Conservation (phyloP, 1,284 basidiomycete genomes). For the Austroboletus olivaceoglutinosus region DNA sequence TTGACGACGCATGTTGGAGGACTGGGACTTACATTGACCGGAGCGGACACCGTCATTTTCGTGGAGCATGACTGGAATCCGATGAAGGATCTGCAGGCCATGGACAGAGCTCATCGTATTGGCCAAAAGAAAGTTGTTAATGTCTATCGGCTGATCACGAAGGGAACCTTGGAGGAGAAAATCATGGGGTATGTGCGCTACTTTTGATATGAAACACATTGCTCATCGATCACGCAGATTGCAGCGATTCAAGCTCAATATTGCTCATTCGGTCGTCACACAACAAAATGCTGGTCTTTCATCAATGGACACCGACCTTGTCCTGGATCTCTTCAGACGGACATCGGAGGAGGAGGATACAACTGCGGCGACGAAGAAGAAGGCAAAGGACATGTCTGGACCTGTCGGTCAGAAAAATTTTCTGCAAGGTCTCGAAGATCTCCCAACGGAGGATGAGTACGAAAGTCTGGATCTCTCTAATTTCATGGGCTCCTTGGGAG, state of each 20-base stretch:
- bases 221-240: slow-evolving; percentile 49
- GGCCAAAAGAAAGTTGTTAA: slow-evolving; percentile 99
- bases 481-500: slow-evolving; percentile 77
- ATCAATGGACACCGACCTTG: slow-evolving; percentile 97
- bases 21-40: slow-evolving; percentile 93
- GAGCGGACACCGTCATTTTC: slow-evolving; percentile 99
- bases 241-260: slow-evolving; percentile 98
- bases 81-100: slow-evolving; percentile 99
- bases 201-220: slow-evolving; percentile 6
- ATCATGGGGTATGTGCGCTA: slow-evolving; percentile 88
- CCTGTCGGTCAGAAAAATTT: slow-evolving; percentile 73
- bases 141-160: slow-evolving; percentile 96
- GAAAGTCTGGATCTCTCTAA: slow-evolving; percentile 79
- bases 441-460: slow-evolving; percentile 89
- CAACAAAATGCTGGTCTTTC: slow-evolving; percentile 94
- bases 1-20: slow-evolving; percentile 98
- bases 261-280: slow-evolving; percentile 94
- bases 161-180: slow-evolving; percentile 97
- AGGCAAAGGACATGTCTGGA: slow-evolving; percentile 51
- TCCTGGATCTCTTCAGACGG: slow-evolving; percentile 90
- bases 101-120: slow-evolving; percentile 98
- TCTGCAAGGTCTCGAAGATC: slow-evolving; percentile 82
- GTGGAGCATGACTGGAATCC: slow-evolving; percentile 99
- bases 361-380: slow-evolving; percentile 51
- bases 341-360: slow-evolving; percentile 75